Evolutionary conservation across 352 stramenopile species (phyloP), one percentile per base, ranked within the genome.

Genomic region (Pythium phragmitis): DNA sequence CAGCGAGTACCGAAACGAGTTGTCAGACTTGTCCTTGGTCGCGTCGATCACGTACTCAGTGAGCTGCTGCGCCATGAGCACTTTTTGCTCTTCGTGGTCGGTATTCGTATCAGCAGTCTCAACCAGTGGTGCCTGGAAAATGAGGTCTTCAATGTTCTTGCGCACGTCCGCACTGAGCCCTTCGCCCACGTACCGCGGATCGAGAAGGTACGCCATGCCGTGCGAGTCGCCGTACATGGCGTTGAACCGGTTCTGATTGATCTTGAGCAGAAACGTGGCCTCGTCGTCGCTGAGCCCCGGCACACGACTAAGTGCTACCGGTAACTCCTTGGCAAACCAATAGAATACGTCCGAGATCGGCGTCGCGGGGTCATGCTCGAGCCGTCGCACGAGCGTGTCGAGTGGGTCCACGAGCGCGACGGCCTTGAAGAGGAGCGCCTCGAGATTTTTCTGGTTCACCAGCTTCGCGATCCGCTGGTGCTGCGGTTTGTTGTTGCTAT

Each of bases 111-210:
- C 39, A 6, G 11, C 37, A 1, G 41, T 46, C 7, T 70, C 52
- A 30, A 60, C 23, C 46, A 43, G 16, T 41, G 72, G 69, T 19
- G 60, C 57, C 17, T 65, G 54, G 49, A 72, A 77, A 33, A 80
- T 64, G 9, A 63, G 34, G 36, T 80, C 69, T 39, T 80, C 73
- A 14, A 75, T 58, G 56, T 57, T 67, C 39, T 80, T 73, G 21
- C 73, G 69, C 23, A 75, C 67, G 17, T 80, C 57, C 65, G 36
- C 28, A 57, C 64, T 53, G 67, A 75, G 67, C 69, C 73, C 73
- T 80, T 72, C 63, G 67, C 77, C 57, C 73, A 62, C 26, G 76
- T 58, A 68, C 71, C 70, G 67, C 57, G 73, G 70, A 61, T 82
- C 62, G 63, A 80, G 68, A 72, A 69, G 50, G 28, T 65, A 69